Base-by-base conservation (phyloP, 345 rosid genomes). In the Salix purpurea region DNA sequence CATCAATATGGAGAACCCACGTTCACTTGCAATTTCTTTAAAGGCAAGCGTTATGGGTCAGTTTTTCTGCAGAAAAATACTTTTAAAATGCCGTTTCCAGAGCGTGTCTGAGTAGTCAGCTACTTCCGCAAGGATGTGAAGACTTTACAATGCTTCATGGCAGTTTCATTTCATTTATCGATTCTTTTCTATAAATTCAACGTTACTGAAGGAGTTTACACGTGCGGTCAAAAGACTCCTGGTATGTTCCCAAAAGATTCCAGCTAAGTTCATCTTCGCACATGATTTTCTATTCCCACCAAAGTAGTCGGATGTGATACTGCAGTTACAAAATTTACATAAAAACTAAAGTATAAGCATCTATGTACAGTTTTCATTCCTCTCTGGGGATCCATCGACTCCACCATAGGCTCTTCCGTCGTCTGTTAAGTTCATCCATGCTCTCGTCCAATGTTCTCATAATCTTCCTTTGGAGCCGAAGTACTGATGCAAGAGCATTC, bases 371-470 rank as follows among this genome's bases (percentile, higher is more conserved):
- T 60, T 46, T 82, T 91, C 87, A 92, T 75, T 93, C 96, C 81
- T 96, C 92, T 78, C 82, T 87, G 13, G 96, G 98, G 85, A 93
- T 96, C 98, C 99, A 96, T 83, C 97, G 79, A 84, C 91, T 93
- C 97, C 97, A 93, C 98, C 99, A 96, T 4, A 93, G 42, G 80
- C 94, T 93, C 90, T 87, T 92, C 62, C 91, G 80, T 48, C 89
- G 90, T 74, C 78, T 77, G 82, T 82, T 89, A 19, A 96, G 89
- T 83, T 88, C 98, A n/a, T 91, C 95, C 82, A 91, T 84, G 75
- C 92, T 93, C 85, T 93, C 94, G 5, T 83, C 79, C 71, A 93
- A 77, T 23, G 97, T 93, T 76, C 78, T 86, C 16, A 90, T 21
- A 65, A 96, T 77, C 92, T 87, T 93, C 85, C 97, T 90, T 70